Conservation (phyloP, 352 stramenopile species). For the Phytophthora cactorum region DNA sequence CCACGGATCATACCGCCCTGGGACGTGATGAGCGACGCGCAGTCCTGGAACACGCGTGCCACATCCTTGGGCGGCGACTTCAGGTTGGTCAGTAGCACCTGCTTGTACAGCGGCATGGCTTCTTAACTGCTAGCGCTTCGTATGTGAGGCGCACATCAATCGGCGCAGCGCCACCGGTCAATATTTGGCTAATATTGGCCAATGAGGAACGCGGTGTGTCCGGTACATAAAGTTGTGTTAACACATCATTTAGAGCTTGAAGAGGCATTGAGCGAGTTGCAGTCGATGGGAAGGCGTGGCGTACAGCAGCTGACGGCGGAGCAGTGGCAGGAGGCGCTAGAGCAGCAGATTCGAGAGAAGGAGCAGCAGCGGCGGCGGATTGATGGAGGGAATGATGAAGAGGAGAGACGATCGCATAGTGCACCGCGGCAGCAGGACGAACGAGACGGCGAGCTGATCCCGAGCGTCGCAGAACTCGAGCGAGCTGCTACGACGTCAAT, state of each 20-base stretch:
- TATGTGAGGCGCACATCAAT: conserved; percentile 19
- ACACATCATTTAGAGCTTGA: conserved; percentile 1
- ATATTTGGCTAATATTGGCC: conserved; percentile 13
- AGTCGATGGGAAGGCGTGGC: conserved; percentile 29
- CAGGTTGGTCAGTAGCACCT: conserved; percentile 88
- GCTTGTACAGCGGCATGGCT: conserved; percentile 89
- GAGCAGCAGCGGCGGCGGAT: conserved; percentile 20
- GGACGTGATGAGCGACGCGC: conserved; percentile 68
- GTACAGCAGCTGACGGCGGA: conserved; percentile 49
- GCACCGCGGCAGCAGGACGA: conserved; percentile 21
- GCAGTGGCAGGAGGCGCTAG: conserved; percentile 52
- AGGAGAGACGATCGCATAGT: conserved; percentile 27
- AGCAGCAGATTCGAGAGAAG: conserved; percentile 60
- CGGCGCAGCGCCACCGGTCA: conserved; percentile 23
- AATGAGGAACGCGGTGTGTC: conserved; percentile 4
- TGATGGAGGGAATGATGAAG: not conserved
- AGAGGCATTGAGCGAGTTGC: conserved; percentile 8
- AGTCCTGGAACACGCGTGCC: conserved; percentile 85
- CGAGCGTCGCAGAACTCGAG: conserved; percentile 8
- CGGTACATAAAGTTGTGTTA: too few relatives aligned
- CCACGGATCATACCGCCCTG: conserved; percentile 78
- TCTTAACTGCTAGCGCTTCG: conserved; percentile 3
- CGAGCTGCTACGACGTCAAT: conserved; percentile 9
- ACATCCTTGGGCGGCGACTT: conserved; percentile 88
- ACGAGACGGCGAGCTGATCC: not conserved